A percentile compares a stretch with the other conserved stretches of the same genome.
These are phyloP conservation scores for Penicillium italicum DNA, from an alignment of 2,329 filamentous ascomycete species.

Conservation along the genomic window DNA sequence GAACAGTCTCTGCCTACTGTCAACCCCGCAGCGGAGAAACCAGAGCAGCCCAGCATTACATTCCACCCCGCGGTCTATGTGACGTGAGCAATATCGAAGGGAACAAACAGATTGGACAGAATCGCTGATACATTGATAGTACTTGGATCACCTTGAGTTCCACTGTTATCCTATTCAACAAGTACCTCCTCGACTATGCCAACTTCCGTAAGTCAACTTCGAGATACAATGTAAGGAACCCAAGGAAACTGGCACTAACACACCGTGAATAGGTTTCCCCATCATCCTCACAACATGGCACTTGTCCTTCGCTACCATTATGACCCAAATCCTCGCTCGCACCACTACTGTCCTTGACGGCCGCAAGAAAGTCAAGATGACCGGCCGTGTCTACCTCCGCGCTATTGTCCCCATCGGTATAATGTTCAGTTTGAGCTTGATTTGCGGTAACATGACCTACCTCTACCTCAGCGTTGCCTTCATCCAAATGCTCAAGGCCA, in stretches of 20 bases:
- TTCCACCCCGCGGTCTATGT: conserved; percentile 87
- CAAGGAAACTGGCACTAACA: background rate
- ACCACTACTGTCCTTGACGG: conserved; percentile 89
- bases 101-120: background rate
- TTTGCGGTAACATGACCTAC: conserved; percentile 94
- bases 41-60: conserved; percentile 56
- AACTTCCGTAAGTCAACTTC: conserved; percentile 65
- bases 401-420: conserved; percentile 92
- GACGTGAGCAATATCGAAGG: conserved; percentile 42
- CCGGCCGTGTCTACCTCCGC: conserved; percentile 79
- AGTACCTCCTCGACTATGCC: conserved; percentile 86
- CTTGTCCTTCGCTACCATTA: conserved; percentile 83
- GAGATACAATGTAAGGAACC: background rate
- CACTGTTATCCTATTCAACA: conserved; percentile 98
- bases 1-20: conserved; percentile 67
- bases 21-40: conserved; percentile 71
- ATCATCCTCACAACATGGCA: conserved; percentile 91
- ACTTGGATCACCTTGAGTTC: conserved; percentile 91
- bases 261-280: conserved; percentile 41
- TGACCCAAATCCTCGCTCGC: conserved; percentile 89
- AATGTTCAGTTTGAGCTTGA: conserved; percentile 93
- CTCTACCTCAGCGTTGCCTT: conserved; percentile 93
- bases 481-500: conserved; percentile 82
- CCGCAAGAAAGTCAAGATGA: conserved; percentile 96
- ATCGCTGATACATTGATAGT: conserved; percentile 47